phyloP scores from a whole-genome alignment of 331 rosid genomes.

The Quercus tomentella region DNA sequence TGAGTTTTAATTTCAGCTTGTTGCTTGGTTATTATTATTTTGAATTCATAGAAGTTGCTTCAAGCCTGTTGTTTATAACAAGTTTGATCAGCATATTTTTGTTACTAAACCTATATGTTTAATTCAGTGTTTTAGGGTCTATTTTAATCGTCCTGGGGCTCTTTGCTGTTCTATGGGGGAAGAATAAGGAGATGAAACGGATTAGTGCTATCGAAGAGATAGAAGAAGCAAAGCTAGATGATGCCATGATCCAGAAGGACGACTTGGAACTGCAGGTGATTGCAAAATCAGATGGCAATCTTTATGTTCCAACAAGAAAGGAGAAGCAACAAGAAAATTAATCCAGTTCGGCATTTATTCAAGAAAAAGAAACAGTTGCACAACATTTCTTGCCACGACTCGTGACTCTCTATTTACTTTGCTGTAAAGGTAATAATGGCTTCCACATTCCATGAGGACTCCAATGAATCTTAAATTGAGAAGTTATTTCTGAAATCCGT shows the following conservation, averaged over 20 bases:
- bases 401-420: too few species aligned
- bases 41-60: too few species aligned
- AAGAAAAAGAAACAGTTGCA: too few species aligned
- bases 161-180: slow-evolving; percentile 80
- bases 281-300: slow-evolving; percentile 2
- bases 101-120: not conserved
- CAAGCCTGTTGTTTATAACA: too few species aligned
- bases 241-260: not conserved
- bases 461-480: too few species aligned
- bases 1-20: too few species aligned
- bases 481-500: too few species aligned
- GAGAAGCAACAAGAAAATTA: not conserved
- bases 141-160: slow-evolving; percentile 61
- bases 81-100: not conserved
- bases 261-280: slow-evolving; percentile 25
- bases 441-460: too few species aligned
- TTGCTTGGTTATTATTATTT: too few species aligned
- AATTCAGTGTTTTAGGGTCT: slow-evolving; percentile 56
- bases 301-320: not conserved
- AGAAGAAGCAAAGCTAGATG: not conserved
- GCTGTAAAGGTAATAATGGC: too few species aligned
- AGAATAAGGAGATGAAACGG: slow-evolving; percentile 45
- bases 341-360: not conserved
- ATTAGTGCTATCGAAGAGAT: not conserved
- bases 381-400: too few species aligned